Percentiles rank a stretch among this genome's conserved stretches.
phyloP scores from a whole-genome alignment of 2,329 filamentous ascomycete species.

The Leptographium radiaticola region DNA sequence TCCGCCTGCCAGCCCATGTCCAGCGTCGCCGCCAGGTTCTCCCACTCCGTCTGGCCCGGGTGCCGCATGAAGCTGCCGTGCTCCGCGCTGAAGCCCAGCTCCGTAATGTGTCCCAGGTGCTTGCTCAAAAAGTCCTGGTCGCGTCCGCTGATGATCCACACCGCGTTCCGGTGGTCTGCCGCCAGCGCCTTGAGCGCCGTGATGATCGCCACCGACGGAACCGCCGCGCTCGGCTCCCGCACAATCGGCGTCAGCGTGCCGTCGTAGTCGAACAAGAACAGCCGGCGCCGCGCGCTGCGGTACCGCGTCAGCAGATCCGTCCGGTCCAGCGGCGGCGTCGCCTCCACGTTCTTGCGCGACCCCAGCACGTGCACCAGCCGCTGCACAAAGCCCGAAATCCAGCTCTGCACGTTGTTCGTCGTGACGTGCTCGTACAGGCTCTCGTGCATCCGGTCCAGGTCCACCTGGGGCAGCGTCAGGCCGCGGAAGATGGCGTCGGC shows the following conservation, averaged over 20 bases:
- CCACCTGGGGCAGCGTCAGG: conserved; percentile 57
- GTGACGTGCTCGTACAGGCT: conserved; percentile 75
- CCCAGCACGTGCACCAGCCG: conserved; percentile 70
- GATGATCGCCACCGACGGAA: conserved; percentile 75
- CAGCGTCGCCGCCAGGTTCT: conserved; percentile 72
- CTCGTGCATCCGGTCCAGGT: conserved; percentile 55
- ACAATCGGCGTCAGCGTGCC: conserved; percentile 94
- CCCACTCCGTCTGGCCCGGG: conserved; percentile 66
- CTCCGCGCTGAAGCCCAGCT: conserved; percentile 89
- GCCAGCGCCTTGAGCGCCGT: conserved; percentile 68
- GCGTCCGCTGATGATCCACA: conserved; percentile 98
- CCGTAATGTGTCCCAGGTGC: conserved; percentile 80
- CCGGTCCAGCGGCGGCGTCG: conserved; percentile 73
- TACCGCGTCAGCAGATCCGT: conserved; percentile 61
- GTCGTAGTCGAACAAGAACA: conserved; percentile 99
- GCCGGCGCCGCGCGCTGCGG: conserved; percentile 57
- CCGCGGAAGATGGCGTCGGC: conserved; percentile 73
- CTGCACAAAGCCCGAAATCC: conserved; percentile 69
- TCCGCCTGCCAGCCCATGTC: conserved; percentile 91
- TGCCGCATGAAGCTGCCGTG: conserved; percentile 91
- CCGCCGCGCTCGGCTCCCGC: conserved; percentile 74
- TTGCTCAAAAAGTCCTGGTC: conserved; percentile 85
- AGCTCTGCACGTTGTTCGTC: conserved; percentile 72
- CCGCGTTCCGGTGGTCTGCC: conserved; percentile 65
- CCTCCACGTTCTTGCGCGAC: conserved; percentile 59